Conservation (phyloP, 2,329 filamentous ascomycete genomes). For the Colletotrichum sp. region DNA sequence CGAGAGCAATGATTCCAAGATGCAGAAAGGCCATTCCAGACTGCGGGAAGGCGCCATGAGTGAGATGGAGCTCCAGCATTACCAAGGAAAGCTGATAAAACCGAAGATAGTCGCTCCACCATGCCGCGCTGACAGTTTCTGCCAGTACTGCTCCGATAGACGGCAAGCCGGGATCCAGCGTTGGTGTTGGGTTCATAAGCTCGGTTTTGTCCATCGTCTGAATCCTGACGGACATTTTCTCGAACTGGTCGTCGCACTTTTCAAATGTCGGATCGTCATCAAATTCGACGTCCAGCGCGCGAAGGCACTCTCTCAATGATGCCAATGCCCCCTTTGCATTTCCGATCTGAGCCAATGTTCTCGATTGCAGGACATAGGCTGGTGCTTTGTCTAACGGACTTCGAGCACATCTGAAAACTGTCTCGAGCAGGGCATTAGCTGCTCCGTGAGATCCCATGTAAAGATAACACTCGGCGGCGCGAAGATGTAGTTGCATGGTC, state of each 20-base stretch:
- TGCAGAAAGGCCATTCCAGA: conserved; percentile 72
- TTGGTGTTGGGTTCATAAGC: conserved; percentile 46
- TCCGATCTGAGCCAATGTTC: conserved; percentile 77
- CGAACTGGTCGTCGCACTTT: conserved; percentile 78
- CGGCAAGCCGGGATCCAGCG: conserved; percentile 58
- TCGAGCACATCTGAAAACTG: conserved; percentile 73
- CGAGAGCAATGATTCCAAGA: conserved; percentile 68
- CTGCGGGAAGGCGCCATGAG: conserved; percentile 70
- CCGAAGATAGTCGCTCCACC: conserved; percentile 74
- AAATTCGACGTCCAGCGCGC: conserved; percentile 70
- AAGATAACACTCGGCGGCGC: conserved; percentile 82
- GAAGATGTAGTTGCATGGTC: conserved; percentile 79
- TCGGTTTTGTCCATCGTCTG: conserved; percentile 58
- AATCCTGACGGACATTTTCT: conserved; percentile 63
- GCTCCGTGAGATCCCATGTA: conserved; percentile 75
- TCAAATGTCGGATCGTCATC: conserved; percentile 72
- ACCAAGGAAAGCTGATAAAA: conserved; percentile 75
- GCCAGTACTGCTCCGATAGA: conserved; percentile 73
- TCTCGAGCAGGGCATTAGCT: conserved; percentile 71
- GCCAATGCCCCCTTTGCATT: conserved; percentile 72
- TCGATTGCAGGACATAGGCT: conserved; percentile 82
- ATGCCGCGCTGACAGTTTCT: conserved; percentile 72
- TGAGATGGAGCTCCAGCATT: conserved; percentile 70
- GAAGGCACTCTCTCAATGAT: conserved; percentile 73
- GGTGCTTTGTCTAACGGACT: conserved; percentile 81